phyloP scores from a whole-genome alignment of 2,329 filamentous ascomycete species.

The Pseudocercospora crystallina region DNA sequence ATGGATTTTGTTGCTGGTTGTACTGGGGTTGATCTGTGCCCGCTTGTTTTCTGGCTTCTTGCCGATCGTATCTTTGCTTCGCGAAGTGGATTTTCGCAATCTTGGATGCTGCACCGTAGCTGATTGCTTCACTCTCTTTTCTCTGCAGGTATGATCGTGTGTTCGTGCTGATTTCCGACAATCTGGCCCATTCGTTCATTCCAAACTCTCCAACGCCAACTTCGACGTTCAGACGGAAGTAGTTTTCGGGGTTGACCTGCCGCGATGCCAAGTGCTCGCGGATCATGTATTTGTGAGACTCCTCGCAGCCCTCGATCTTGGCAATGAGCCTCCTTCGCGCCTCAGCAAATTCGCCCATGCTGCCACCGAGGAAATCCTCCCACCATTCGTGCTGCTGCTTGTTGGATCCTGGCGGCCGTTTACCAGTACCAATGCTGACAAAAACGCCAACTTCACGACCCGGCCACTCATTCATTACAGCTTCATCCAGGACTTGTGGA shows the following conservation, averaged over 20 bases:
- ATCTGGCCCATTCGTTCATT: slow-evolving; percentile 95
- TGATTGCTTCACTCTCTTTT: slow-evolving; percentile 72
- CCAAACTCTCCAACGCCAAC: slow-evolving; percentile 94
- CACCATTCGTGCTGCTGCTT: slow-evolving; percentile 77
- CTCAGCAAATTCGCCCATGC: slow-evolving; percentile 84
- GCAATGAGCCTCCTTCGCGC: slow-evolving; percentile 78
- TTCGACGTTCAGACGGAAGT: slow-evolving; percentile 95
- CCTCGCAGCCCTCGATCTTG: slow-evolving; percentile 95
- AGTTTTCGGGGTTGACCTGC: slow-evolving; percentile 78
- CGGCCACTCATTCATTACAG: slow-evolving; percentile 89
- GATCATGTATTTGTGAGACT: slow-evolving; percentile 82
- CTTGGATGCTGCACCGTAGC: slow-evolving; percentile 73
- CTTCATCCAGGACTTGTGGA: slow-evolving; percentile 83
- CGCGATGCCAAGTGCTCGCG: slow-evolving; percentile 74
- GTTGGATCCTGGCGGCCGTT: slow-evolving; percentile 71
- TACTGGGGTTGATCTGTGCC: slow-evolving; percentile 20
- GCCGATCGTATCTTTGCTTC: slow-evolving; percentile 64
- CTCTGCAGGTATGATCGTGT: slow-evolving; percentile 80
- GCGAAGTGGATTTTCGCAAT: slow-evolving; percentile 80
- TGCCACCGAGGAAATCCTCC: slow-evolving; percentile 73
- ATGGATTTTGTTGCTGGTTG: slow-evolving; percentile 30
- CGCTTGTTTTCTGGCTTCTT: slow-evolving; percentile 40
- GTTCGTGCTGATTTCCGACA: slow-evolving; percentile 92
- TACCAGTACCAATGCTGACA: slow-evolving; percentile 90
- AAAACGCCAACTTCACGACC: slow-evolving; percentile 90